Evolutionary conservation across 805 yeast genomes (phyloP), one percentile per base, ranked within the genome.

Genomic region (Starmerella scarabaei): DNA sequence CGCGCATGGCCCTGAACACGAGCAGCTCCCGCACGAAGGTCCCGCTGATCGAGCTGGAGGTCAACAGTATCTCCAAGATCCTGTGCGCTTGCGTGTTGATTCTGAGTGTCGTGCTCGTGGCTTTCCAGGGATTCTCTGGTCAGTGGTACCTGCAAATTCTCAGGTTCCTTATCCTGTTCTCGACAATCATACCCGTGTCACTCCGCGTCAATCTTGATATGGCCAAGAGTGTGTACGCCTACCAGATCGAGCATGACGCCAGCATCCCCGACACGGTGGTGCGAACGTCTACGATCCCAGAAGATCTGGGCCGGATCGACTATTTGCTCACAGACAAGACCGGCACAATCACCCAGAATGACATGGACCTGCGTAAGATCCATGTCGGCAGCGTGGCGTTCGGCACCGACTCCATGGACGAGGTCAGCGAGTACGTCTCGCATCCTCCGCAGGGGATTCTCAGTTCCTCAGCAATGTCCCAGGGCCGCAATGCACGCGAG

Each of bases 211-310:
- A 91, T 58, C 65, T 91, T 30, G 99, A 91, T 59, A 71, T 91
- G 55, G 98, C 95, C 8, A 91, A 91, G 59, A 78, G 94, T 0
- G 96, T 91, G 2, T 91, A 91, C 56, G 95, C 97, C 1, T 76
- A 82, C 44, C 95, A 91, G 57, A 91, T 93, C 47, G 93, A 91
- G 58, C 85, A 82, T 45, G 99, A 91, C 57, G 48, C 57, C 14
- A 68, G 75, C 3, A 91, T 91, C 16, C 77, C 83, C 2, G 83
- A 77, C 6, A 86, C 97, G 0, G 75, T 93, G 38, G 99, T 93
- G 4, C 74, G 99, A 56, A 91, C 98, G 1, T 83, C 95, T 41
- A 93, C 98, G 0, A 91, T 91, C 33, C 98, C 98, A 1, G 99
- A 91, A 60, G 99, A 91, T 61, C 66, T 91, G 48, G 99, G 99